Evolutionary conservation across 345 rosid genomes (phyloP), one percentile per base, ranked within the genome.

Genomic region (Aegle marmelos): DNA sequence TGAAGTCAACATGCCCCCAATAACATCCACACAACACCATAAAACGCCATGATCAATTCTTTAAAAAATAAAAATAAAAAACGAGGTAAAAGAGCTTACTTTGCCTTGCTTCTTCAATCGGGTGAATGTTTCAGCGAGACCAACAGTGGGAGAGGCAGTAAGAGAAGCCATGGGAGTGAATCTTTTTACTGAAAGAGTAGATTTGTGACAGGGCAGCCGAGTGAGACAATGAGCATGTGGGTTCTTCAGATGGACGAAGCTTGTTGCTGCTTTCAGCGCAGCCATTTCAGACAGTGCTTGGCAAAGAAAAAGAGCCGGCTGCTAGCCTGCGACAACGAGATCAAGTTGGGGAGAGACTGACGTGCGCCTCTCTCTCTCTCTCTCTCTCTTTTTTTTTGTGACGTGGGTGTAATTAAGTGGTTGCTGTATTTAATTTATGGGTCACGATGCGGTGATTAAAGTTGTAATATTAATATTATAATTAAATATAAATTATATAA

Each of bases 51-150:
- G 31, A 75, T 34, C 33, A 5, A 14, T 21, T 30, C 48, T 30
- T 21, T 31, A 21, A 17, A 63, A 41, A 1, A 48, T 28, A 21
- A 3, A 64, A 48, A 63, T 0, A 2, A 16, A 31, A 73, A 57
- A 17, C 9, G 25, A 31, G 50, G 22, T 24, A 19, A 70, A 61
- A 76, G 34, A 66, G 61, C 88, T 70, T 86, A 91, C 97, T 87
- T 91, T 89, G 78, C 93, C 90, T 82, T 87, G 83, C 65, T 87
- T 78, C 65, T 82, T 90, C 79, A 95, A 86, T 76, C 79, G 83
- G 76, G 93, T 75, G 82, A 91, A 93, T 30, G 94, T 90, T 72
- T 89, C 91, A 6, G 90, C 78, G 7, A 93, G 80, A 75, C 98
- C 84, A 57, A 88, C 78, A 2, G 83, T 79, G 14, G 86, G 80